These are phyloP conservation scores for Ophiostoma sp. DNA, from an alignment of 2,329 filamentous ascomycete genomes.

Conservation along the genomic window DNA sequence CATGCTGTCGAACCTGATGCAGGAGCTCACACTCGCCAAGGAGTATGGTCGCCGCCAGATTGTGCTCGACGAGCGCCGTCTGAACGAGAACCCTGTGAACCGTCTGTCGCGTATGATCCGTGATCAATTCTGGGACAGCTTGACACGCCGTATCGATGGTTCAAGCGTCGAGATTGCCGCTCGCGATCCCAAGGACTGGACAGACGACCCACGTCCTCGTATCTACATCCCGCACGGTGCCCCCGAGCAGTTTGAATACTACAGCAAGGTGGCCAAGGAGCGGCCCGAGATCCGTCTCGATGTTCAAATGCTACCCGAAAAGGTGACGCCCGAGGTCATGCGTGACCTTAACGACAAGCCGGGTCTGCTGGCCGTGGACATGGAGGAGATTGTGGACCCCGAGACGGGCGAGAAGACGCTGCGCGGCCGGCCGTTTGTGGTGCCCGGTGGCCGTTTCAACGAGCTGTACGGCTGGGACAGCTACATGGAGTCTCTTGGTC, in stretches of 20 bases:
- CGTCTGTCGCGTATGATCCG: conserved; percentile 80
- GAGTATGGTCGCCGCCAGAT: conserved; percentile 86
- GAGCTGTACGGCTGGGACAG: conserved; percentile 98
- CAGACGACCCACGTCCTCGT: conserved; percentile 75
- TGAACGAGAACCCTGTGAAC: conserved; percentile 93
- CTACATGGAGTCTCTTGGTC: conserved; percentile 93
- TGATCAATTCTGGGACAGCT: conserved; percentile 85
- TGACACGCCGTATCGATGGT: conserved; percentile 86
- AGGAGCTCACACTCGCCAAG: conserved; percentile 89
- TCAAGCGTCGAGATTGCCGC: conserved; percentile 82
- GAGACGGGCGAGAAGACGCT: conserved; percentile 65
- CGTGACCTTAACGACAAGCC: conserved; percentile 80
- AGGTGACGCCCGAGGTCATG: conserved; percentile 75
- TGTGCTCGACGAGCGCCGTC: conserved; percentile 79
- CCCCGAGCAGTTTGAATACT: conserved; percentile 86
- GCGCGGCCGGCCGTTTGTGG: conserved; percentile 85
- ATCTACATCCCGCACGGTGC: conserved; percentile 85
- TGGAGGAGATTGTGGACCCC: conserved; percentile 68
- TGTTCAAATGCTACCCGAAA: conserved; percentile 70
- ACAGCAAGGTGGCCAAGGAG: conserved; percentile 70
- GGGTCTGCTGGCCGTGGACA: conserved; percentile 81
- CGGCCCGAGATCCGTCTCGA: conserved; percentile 82
- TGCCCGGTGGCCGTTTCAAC: conserved; percentile 95
- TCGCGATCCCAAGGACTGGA: conserved; percentile 93
- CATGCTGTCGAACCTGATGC: conserved; percentile 92